These are phyloP conservation scores for Phytophthora litchii DNA, from an alignment of 352 stramenopile genomes.

Conservation along the genomic window DNA sequence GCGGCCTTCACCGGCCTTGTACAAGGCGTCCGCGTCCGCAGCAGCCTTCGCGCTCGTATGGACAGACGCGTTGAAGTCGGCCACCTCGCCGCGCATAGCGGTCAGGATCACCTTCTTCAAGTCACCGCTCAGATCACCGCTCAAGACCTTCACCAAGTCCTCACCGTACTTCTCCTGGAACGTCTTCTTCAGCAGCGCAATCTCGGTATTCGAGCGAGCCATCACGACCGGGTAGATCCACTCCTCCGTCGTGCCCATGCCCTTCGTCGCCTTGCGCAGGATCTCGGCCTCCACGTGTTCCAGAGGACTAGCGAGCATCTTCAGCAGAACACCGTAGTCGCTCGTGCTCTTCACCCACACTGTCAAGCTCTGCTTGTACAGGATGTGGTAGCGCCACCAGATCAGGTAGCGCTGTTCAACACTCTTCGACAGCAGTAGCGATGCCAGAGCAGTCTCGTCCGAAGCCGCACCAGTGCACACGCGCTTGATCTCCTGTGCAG, in stretches of 20 bases:
- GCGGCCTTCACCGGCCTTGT: slow-evolving; percentile 69
- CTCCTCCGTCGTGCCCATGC: slow-evolving; percentile 56
- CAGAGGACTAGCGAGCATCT: slow-evolving; percentile 47
- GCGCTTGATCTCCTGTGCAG: slow-evolving; percentile 51
- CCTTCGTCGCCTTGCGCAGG: slow-evolving; percentile 63
- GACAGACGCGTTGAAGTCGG: slow-evolving; percentile 52
- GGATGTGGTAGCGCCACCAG: slow-evolving; percentile 31
- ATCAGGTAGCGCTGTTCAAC: slow-evolving; percentile 33
- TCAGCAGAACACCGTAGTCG: slow-evolving; percentile 61
- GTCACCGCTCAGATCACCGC: slow-evolving; percentile 58
- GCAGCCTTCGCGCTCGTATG: slow-evolving; percentile 60
- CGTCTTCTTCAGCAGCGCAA: slow-evolving; percentile 78
- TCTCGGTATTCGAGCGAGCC: slow-evolving; percentile 64
- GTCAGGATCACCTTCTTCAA: slow-evolving; percentile 66
- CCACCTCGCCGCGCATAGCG: slow-evolving; percentile 40
- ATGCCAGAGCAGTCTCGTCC: slow-evolving; percentile 26
- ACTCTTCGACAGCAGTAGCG: slow-evolving; percentile 24
- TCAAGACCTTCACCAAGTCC: slow-evolving; percentile 54
- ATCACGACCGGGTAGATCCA: slow-evolving; percentile 59
- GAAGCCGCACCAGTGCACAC: slow-evolving; percentile 22
- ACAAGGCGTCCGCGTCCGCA: slow-evolving; percentile 54
- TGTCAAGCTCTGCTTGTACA: slow-evolving; percentile 64
- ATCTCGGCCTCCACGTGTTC: slow-evolving; percentile 66
- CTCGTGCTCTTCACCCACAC: slow-evolving; percentile 57
- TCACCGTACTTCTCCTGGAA: slow-evolving; percentile 59